Evolutionary conservation across 2,329 filamentous ascomycete genomes (phyloP), one percentile per base, ranked within the genome.

Genomic region (Microcyclospora tardicrescens): DNA sequence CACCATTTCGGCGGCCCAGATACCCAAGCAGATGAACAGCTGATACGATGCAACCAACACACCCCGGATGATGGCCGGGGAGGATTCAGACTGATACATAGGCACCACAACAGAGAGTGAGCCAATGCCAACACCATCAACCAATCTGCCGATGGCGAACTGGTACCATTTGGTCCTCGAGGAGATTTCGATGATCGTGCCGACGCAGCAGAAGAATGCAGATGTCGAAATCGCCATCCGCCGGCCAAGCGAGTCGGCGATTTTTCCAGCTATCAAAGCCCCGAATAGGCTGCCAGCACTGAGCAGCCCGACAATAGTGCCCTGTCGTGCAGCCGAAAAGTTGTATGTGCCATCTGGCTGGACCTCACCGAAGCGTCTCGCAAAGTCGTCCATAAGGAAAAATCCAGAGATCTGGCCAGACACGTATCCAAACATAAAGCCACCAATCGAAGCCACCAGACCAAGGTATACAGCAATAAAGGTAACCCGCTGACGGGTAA

Each of bases 61-160:
- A 48, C 76, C 77, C 47, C 77, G 73, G 43, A 80, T 77, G 49
- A 75, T 67, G 13, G 68, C 66, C 3, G 77, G 77, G 2, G 73
- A 68, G 37, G 68, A 75, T 53, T 81, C 77, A 31, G 72, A 72
- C 58, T 81, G 76, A 58, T 76, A 80, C 67, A 81, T 75, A 41
- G 77, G 77, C 2, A 80, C 75, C 28, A 74, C 67, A 28, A 80
- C 72, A 8, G 60, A 63, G 13, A 66, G 53, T n/a, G 58, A 56
- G 28, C 63, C 63, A 29, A 66, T 60, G 33, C 63, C 63, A 8
- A 66, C 44, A 48, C 63, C 63, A 34, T 61, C 60, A 16, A 65
- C 53, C 28, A 63, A 55, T 36, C 63, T 58, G 15, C 63, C 63
- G n/a, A 64, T 50, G 57, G 73, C 75, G 38, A 65, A 56, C 38